Percentiles rank a stretch among this genome's conserved stretches.
Evolutionary conservation across 805 yeast genomes (phyloP).

Genomic region (Barnettozyma populi): DNA sequence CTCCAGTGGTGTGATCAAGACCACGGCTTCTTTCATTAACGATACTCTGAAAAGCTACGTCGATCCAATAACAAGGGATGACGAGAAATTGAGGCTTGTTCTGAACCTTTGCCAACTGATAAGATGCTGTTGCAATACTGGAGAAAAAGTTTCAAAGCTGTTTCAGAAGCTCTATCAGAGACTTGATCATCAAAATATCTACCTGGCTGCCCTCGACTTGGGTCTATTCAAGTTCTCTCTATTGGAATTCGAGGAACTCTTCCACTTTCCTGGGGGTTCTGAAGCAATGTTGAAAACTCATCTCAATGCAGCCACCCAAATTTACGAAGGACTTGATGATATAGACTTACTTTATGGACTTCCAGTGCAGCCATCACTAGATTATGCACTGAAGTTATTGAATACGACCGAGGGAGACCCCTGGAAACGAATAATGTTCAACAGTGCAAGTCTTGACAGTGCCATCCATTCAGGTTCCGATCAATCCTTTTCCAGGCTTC

Average conservation of each 20-base stretch:
- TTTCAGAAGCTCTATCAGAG: constrained; percentile 18
- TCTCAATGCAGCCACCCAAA: constrained; percentile 16
- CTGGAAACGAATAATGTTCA: constrained; percentile 44
- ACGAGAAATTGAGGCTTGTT: constrained; percentile 11
- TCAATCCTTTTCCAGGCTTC: constrained; percentile 9
- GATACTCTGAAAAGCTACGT: neutral
- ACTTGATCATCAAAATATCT: constrained; percentile 17
- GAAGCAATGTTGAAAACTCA: neutral
- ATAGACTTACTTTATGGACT: constrained; percentile 61
- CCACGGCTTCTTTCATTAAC: neutral
- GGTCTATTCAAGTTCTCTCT: constrained; percentile 28
- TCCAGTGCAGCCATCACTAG: constrained; percentile 51
- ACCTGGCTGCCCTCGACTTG: constrained; percentile 19
- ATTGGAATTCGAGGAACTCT: constrained; percentile 31
- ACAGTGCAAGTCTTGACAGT: constrained; percentile 53
- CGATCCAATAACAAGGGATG: neutral
- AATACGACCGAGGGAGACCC: constrained; percentile 28
- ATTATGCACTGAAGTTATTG: constrained; percentile 42
- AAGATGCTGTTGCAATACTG: constrained; percentile 19
- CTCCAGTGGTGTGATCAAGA: constrained; percentile 1
- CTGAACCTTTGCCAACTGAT: constrained; percentile 25
- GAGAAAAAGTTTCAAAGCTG: constrained; percentile 11
- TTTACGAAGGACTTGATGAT: constrained; percentile 54
- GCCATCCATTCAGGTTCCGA: constrained; percentile 15
- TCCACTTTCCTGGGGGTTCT: constrained; percentile 10